Evolutionary conservation across 2,329 filamentous ascomycete genomes (phyloP).

Genomic region (Penicillium hordei): DNA sequence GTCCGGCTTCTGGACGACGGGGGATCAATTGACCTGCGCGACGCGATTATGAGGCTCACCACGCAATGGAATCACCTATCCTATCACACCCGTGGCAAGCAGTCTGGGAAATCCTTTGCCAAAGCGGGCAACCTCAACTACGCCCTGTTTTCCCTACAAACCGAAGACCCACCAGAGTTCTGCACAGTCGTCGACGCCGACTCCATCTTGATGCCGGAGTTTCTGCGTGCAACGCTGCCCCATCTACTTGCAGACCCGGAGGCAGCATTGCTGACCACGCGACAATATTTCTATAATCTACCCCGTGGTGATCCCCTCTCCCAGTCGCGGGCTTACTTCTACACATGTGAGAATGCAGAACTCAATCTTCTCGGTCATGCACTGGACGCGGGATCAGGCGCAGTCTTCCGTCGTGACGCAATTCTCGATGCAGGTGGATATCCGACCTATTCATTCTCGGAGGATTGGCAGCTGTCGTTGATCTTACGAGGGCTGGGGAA

Average conservation of each 20-base stretch:
- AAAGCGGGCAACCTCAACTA: conserved; percentile 43
- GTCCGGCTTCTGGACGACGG: conserved; percentile 60
- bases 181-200: conserved; percentile 38
- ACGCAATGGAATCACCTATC: conserved; percentile 51
- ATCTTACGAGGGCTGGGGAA: conserved; percentile 33
- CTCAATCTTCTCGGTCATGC: conserved; percentile 31
- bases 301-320: conserved; percentile 33
- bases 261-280: conserved; percentile 34
- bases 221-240: conserved; percentile 39
- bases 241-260: conserved; percentile 33
- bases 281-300: conserved; percentile 39
- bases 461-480: conserved; percentile 38
- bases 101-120: conserved; percentile 31
- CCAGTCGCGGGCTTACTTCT: conserved; percentile 34
- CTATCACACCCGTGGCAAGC: conserved; percentile 55
- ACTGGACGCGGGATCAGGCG: conserved; percentile 38
- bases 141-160: conserved; percentile 29
- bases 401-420: conserved; percentile 33
- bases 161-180: conserved; percentile 28
- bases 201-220: conserved; percentile 37
- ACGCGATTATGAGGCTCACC: conserved; percentile 41
- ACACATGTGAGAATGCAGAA: conserved; percentile 34
- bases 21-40: conserved; percentile 44
- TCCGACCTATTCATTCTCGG: conserved; percentile 37
- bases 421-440: conserved; percentile 35